Percentiles rank a stretch among this genome's conserved stretches.
phyloP scores from a whole-genome alignment of 805 yeast species.

The Candida quercuum region DNA sequence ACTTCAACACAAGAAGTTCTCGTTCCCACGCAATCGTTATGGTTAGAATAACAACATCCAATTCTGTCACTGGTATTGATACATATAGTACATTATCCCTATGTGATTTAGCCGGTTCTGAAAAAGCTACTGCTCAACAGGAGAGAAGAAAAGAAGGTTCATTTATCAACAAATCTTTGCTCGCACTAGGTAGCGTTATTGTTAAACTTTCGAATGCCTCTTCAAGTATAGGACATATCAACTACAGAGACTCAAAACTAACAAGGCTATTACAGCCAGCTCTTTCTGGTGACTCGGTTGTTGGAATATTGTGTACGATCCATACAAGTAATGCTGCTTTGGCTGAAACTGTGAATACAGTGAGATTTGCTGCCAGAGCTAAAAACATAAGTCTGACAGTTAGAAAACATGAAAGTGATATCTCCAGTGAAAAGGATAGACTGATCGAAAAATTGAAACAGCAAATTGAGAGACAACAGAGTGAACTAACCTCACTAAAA shows the following conservation, averaged over 20 bases:
- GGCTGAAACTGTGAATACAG: slow-evolving; percentile 81
- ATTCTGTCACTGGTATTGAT: slow-evolving; percentile 31
- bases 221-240: slow-evolving; percentile 58
- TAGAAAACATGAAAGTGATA: slow-evolving; percentile 38
- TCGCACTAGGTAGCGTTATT: slow-evolving; percentile 91
- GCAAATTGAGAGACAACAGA: slow-evolving; percentile 57
- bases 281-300: slow-evolving; percentile 78
- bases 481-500: slow-evolving; percentile 41
- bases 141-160: slow-evolving; percentile 94
- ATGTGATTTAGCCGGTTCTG: slow-evolving; percentile 98
- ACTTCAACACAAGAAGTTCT: slow-evolving; percentile 80
- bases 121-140: slow-evolving; percentile 56
- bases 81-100: slow-evolving; percentile 63
- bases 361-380: slow-evolving; percentile 91
- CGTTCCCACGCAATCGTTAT: slow-evolving; percentile 89
- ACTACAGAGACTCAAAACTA: slow-evolving; percentile 89
- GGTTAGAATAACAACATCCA: slow-evolving; percentile 47
- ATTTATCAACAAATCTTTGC: slow-evolving; percentile 81
- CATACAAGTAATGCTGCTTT: slow-evolving; percentile 55
- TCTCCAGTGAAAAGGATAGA: slow-evolving; percentile 40
- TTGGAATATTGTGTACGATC: slow-evolving; percentile 82
- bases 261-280: slow-evolving; percentile 92
- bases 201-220: slow-evolving; percentile 49
- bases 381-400: slow-evolving; percentile 76
- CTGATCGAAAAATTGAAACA: slow-evolving; percentile 50